Conservation (phyloP, 169 alveolate species). For the Nephromyces sp. region DNA sequence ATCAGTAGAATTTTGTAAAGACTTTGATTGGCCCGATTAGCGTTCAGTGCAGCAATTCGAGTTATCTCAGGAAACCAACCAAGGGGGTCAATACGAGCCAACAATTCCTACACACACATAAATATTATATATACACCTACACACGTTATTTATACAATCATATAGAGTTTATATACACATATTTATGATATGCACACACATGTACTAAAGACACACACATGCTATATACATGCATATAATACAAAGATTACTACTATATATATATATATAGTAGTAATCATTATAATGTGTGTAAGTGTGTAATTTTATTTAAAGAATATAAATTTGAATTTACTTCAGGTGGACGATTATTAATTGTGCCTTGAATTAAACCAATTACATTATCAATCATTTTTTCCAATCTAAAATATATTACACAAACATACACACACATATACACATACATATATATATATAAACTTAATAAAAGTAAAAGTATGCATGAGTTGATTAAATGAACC, state of each 20-base stretch:
- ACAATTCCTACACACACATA: conserved; percentile 49
- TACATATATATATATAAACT: neutral
- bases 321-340: conserved; percentile 44
- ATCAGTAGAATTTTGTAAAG: conserved; percentile 88
- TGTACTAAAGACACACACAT: conserved; percentile 7
- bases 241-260: neutral
- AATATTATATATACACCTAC: neutral
- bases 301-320: too few relatives aligned
- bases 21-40: conserved; percentile 85
- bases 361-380: conserved; percentile 93
- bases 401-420: conserved; percentile 24
- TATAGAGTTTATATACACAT: neutral
- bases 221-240: neutral
- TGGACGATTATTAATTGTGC: conserved; percentile 81
- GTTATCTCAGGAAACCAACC: conserved; percentile 96
- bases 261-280: too few relatives aligned
- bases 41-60: conserved; percentile 83
- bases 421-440: neutral
- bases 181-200: neutral
- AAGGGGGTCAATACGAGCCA: conserved; percentile 89
- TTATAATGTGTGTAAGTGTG: too few relatives aligned
- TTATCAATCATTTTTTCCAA: conserved; percentile 95
- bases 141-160: neutral
- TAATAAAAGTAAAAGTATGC: neutral
- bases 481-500: neutral